phyloP scores from a whole-genome alignment of 169 alveolate species.

The Babesia divergens region DNA sequence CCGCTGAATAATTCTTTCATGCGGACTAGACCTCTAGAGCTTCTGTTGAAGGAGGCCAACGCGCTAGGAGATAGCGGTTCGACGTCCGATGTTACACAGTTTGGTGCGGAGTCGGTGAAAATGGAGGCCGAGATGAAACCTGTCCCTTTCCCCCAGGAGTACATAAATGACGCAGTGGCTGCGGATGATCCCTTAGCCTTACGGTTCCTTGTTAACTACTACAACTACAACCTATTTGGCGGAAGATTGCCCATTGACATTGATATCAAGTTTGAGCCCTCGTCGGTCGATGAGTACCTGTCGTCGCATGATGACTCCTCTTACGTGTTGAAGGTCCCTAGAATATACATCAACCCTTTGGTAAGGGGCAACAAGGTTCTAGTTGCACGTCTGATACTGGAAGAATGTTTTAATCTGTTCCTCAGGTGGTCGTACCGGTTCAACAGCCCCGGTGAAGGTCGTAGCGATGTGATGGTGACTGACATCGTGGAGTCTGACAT shows the following conservation, averaged over 20 bases:
- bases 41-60: conserved; percentile 5
- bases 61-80: background rate
- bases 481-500: conserved; percentile 39
- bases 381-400: conserved; percentile 38
- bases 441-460: background rate
- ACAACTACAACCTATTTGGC: conserved; percentile 63
- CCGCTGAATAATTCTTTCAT: conserved; percentile 47
- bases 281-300: conserved; percentile 18
- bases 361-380: conserved; percentile 16
- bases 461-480: background rate
- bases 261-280: conserved; percentile 6
- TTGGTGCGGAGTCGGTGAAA: conserved; percentile 3
- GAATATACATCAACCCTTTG: conserved; percentile 15
- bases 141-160: conserved; percentile 55
- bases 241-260: conserved; percentile 64
- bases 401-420: conserved; percentile 47
- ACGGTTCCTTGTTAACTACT: conserved; percentile 46
- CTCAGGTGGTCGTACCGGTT: conserved; percentile 20
- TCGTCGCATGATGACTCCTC: conserved; percentile 41
- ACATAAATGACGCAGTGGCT: conserved; percentile 40
- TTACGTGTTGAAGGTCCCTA: conserved; percentile 10
- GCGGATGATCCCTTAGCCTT: conserved; percentile 51
- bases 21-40: conserved; percentile 27
- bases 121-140: conserved; percentile 20
- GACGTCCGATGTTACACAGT: background rate